phyloP scores from a whole-genome alignment of 805 yeast genomes.

The Kuraishia ogatae region DNA sequence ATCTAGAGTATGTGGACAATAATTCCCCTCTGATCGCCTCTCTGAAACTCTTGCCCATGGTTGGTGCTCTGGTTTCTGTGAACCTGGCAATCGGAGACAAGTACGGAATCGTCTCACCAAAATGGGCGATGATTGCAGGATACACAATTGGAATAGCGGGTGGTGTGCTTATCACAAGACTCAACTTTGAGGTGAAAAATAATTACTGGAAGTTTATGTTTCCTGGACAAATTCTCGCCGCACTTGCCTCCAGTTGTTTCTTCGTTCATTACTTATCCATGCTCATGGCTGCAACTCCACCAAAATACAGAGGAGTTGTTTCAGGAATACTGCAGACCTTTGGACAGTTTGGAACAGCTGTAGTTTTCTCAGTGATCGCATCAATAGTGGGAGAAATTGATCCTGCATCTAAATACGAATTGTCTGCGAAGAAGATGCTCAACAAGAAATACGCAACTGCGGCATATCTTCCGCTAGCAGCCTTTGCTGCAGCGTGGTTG shows the following conservation, averaged over 20 bases:
- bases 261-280: neutral
- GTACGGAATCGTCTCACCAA: neutral
- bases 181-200: neutral
- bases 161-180: neutral
- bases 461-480: neutral
- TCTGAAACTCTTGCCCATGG: neutral
- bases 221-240: neutral
- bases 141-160: neutral
- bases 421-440: neutral
- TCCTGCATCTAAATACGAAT: neutral
- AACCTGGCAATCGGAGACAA: neutral
- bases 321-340: conserved; percentile 26
- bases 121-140: neutral
- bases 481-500: neutral
- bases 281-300: conserved; percentile 19
- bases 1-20: neutral
- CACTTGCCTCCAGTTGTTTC: neutral
- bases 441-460: neutral
- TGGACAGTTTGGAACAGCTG: conserved; percentile 24
- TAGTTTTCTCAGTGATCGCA: conserved; percentile 19
- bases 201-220: neutral
- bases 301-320: conserved; percentile 28
- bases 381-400: conserved; percentile 15
- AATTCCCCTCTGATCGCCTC: neutral
- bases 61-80: neutral